Percentiles rank a stretch among this genome's conserved stretches.
These are phyloP conservation scores for Botrytis squamosa DNA, from an alignment of 2,329 filamentous ascomycete species.

Conservation along the genomic window DNA sequence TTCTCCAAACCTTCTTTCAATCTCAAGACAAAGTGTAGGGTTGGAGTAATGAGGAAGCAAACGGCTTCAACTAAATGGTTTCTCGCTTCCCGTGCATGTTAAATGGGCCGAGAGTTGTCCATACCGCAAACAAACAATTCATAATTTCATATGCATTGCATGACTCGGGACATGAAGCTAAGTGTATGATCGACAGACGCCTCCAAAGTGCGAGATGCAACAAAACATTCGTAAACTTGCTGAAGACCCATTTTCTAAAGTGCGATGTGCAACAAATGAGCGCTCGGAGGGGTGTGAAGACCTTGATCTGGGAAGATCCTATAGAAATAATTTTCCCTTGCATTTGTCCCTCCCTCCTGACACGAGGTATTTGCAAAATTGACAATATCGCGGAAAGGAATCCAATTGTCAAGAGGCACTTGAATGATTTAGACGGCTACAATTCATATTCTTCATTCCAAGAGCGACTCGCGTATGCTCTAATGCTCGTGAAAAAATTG, in stretches of 20 bases:
- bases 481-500: too few relatives aligned
- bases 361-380: not conserved
- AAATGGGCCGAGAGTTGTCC: not conserved
- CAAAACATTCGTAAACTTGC: not conserved
- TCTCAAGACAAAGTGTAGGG: not conserved
- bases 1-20: conserved; percentile 6
- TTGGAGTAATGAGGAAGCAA: not conserved
- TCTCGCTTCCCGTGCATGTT: not conserved
- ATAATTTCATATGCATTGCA: not conserved
- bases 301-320: not conserved
- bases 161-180: conserved; percentile 3
- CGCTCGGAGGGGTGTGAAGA: not conserved
- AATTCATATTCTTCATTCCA: too few relatives aligned
- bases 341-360: not conserved
- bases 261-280: not conserved
- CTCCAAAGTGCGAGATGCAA: conserved; percentile 3
- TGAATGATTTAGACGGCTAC: not conserved
- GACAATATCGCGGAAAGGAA: not conserved
- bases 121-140: not conserved
- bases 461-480: not conserved
- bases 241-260: not conserved
- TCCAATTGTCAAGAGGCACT: not conserved
- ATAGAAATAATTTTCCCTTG: not conserved
- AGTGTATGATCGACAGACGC: not conserved
- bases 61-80: not conserved